Percentiles rank a stretch among this genome's conserved stretches.
phyloP scores from a whole-genome alignment of 2,329 filamentous ascomycete genomes.

The Ophiostoma perfectum region DNA sequence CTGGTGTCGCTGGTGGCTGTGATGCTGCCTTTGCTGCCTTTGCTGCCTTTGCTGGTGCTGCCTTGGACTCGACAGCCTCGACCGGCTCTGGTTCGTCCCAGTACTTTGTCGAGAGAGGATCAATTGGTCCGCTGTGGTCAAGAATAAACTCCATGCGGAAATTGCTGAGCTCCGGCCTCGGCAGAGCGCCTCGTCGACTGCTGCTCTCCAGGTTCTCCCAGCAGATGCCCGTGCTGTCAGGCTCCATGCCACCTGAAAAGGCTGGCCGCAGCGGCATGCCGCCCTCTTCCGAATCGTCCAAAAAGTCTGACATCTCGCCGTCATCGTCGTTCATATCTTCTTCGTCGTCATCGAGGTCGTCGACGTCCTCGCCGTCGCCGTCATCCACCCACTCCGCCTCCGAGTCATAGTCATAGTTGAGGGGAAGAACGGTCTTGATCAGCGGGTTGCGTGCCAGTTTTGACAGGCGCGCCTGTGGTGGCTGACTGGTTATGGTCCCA shows the following conservation, averaged over 20 bases:
- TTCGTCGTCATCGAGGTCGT: conserved; percentile 63
- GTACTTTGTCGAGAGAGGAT: conserved; percentile 79
- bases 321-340: conserved; percentile 63
- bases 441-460: conserved; percentile 51
- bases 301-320: conserved; percentile 81
- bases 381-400: conserved; percentile 81
- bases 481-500: conserved; percentile 63
- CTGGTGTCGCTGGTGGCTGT: conserved; percentile 26
- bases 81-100: conserved; percentile 51
- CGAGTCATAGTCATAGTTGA: conserved; percentile 79
- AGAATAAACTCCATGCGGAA: conserved; percentile 72
- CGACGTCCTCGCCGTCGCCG: conserved; percentile 64
- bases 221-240: conserved; percentile 72
- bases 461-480: conserved; percentile 45
- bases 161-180: conserved; percentile 42
- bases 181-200: conserved; percentile 25
- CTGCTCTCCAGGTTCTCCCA: conserved; percentile 61
- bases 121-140: conserved; percentile 54
- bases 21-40: conserved; percentile 9
- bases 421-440: conserved; percentile 49
- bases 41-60: not conserved
- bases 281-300: conserved; percentile 77
- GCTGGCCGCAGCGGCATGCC: conserved; percentile 48
- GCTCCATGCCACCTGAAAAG: conserved; percentile 66
- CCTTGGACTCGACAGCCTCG: not conserved